Percentiles rank a stretch among this genome's conserved stretches.
phyloP scores from a whole-genome alignment of 208 protist species.

The Crithidia fasciculata region DNA sequence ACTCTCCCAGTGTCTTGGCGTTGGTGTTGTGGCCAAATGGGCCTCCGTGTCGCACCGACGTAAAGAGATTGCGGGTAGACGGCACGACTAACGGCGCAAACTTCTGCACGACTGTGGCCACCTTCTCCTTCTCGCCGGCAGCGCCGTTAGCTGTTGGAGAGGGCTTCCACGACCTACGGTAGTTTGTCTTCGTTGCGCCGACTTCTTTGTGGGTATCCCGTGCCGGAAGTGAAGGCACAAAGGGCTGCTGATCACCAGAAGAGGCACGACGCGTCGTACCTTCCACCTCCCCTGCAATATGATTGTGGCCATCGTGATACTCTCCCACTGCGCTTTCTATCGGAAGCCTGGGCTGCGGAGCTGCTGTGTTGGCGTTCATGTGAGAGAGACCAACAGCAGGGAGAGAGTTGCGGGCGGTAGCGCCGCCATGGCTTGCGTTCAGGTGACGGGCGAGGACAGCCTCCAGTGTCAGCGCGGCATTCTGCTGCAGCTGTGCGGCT shows the following conservation, averaged over 20 bases:
- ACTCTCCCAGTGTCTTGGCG: neutral
- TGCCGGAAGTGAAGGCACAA: neutral
- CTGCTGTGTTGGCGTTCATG: no score
- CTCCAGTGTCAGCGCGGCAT: neutral
- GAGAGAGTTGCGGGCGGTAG: neutral
- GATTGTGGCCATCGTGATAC: no score
- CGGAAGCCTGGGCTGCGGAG: no score
- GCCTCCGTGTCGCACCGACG: neutral
- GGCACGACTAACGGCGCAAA: constrained; percentile 5
- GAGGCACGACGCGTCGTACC: no score
- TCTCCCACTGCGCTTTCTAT: no score
- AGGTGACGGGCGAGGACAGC: constrained; percentile 1
- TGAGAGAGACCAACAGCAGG: no score
- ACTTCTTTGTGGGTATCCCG: neutral
- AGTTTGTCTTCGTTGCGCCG: neutral
- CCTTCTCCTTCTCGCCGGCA: neutral
- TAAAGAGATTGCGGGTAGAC: neutral
- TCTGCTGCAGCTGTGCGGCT: no score
- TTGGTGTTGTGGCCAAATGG: neutral
- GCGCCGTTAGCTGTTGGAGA: neutral
- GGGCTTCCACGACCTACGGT: neutral
- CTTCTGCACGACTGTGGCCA: neutral
- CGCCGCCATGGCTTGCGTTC: neutral
- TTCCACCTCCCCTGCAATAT: no score
- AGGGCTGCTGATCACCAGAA: neutral